phyloP scores from a whole-genome alignment of 306 rosid species.

The Sindora glabra region DNA sequence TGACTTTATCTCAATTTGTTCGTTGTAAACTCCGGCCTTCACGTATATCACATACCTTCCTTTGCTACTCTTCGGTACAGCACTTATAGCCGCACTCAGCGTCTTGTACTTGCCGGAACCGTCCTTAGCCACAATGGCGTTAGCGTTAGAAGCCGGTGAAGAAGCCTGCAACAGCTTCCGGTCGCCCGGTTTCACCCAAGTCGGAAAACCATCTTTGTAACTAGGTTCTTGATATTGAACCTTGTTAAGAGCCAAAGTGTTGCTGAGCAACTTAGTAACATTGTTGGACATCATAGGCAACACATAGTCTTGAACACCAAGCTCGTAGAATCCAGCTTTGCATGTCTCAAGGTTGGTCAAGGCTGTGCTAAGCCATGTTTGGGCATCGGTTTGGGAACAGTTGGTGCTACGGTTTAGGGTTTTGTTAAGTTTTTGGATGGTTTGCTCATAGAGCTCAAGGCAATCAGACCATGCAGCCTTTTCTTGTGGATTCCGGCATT shows the following conservation, averaged over 20 bases:
- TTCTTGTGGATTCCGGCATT: constrained; percentile 31
- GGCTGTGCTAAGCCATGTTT: constrained; percentile 75
- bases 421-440: constrained; percentile 40
- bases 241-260: constrained; percentile 53
- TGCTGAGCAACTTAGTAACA: constrained; percentile 51
- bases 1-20: constrained; percentile 47
- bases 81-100: constrained; percentile 38
- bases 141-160: constrained; percentile 38
- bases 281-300: constrained; percentile 45
- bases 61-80: constrained; percentile 40
- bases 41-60: constrained; percentile 72
- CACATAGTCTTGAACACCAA: constrained; percentile 31
- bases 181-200: constrained; percentile 67
- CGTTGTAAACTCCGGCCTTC: constrained; percentile 64
- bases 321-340: constrained; percentile 43
- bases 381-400: constrained; percentile 39
- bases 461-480: constrained; percentile 70
- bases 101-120: constrained; percentile 65
- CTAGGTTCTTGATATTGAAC: constrained; percentile 5
- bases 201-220: constrained; percentile 46
- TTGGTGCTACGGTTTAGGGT: constrained; percentile 15
- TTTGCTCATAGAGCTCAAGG: constrained; percentile 47
- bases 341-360: constrained; percentile 77
- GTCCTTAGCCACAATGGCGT: constrained; percentile 65
- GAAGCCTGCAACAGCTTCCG: constrained; percentile 56